Conservation (phyloP, 2,329 filamentous ascomycete species). For the Meredithiella fracta region DNA sequence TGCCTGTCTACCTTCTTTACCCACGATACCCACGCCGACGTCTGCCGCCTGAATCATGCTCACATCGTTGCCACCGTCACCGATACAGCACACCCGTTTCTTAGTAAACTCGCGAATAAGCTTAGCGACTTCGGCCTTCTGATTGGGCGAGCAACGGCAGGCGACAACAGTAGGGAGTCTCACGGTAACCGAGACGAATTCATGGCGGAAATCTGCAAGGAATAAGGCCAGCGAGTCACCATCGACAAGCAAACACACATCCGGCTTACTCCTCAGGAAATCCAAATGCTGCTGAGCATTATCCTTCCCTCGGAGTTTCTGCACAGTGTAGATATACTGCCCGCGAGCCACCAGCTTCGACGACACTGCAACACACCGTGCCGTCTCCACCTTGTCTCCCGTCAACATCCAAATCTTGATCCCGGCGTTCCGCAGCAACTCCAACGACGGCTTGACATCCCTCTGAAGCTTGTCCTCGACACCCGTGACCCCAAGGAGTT, state of each 20-base stretch:
- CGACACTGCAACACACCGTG: conserved; percentile 85
- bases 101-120: conserved; percentile 83
- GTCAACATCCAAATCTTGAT: conserved; percentile 99
- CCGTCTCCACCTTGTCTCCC: conserved; percentile 95
- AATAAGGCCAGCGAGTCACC: conserved; percentile 78
- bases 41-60: conserved; percentile 98
- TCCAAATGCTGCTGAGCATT: conserved; percentile 77
- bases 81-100: conserved; percentile 93
- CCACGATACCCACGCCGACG: conserved; percentile 92
- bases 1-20: conserved; percentile 91
- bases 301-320: conserved; percentile 69
- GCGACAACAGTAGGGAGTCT: conserved; percentile 82
- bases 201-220: conserved; percentile 61
- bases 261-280: conserved; percentile 73
- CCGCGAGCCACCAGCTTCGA: conserved; percentile 86
- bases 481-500: conserved; percentile 90
- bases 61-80: conserved; percentile 95
- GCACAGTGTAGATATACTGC: conserved; percentile 89
- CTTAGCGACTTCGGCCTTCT: conserved; percentile 85
- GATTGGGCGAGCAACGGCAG: conserved; percentile 88
- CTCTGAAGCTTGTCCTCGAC: conserved; percentile 94
- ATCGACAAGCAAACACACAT: conserved; percentile 79
- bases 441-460: conserved; percentile 88
- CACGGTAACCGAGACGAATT: conserved; percentile 81
- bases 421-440: conserved; percentile 86